Evolutionary conservation across 108 stramenopile genomes (phyloP).

Genomic region (Cyclotella cryptica): DNA sequence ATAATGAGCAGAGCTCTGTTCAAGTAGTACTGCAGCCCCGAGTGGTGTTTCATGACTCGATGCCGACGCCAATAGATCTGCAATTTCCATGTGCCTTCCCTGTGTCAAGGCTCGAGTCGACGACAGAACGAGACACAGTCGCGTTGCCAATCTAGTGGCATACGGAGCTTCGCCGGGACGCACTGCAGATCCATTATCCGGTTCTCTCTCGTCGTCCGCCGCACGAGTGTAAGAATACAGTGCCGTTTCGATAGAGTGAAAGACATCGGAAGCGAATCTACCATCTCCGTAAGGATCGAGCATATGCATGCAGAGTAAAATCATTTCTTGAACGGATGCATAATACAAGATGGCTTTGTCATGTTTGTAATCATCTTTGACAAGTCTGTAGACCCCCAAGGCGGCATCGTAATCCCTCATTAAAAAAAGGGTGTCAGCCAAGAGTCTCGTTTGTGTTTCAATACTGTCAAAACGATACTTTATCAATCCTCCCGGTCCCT

Average conservation of each 20-base stretch:
- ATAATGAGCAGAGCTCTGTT: slow-evolving; percentile 83
- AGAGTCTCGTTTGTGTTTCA: slow-evolving; percentile 84
- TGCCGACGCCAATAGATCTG: slow-evolving; percentile 84
- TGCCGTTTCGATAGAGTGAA: slow-evolving; percentile 71
- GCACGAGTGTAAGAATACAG: slow-evolving; percentile 78
- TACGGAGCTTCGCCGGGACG: slow-evolving; percentile 65
- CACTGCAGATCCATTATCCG: slow-evolving; percentile 35
- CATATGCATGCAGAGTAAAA: slow-evolving; percentile 77
- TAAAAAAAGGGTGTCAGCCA: slow-evolving; percentile 89
- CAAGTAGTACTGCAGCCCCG: slow-evolving; percentile 84
- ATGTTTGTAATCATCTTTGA: slow-evolving; percentile 89
- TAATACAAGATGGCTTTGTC: slow-evolving; percentile 79
- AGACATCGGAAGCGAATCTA: slow-evolving; percentile 37
- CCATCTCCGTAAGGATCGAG: slow-evolving; percentile 58
- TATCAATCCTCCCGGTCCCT: slow-evolving; percentile 16
- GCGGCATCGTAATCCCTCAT: slow-evolving; percentile 86
- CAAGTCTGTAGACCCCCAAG: slow-evolving; percentile 72
- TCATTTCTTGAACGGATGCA: slow-evolving; percentile 86
- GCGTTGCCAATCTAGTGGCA: slow-evolving; percentile 77
- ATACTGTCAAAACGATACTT: slow-evolving; percentile 81
- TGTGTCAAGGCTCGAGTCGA: slow-evolving; percentile 52
- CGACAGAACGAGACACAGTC: slow-evolving; percentile 75
- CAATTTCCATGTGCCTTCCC: slow-evolving; percentile 80
- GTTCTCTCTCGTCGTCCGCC: slow-evolving; percentile 70
- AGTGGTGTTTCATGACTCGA: slow-evolving; percentile 85